phyloP scores from a whole-genome alignment of 169 alveolate genomes.

The Pseudocohnilembus persalinus region DNA sequence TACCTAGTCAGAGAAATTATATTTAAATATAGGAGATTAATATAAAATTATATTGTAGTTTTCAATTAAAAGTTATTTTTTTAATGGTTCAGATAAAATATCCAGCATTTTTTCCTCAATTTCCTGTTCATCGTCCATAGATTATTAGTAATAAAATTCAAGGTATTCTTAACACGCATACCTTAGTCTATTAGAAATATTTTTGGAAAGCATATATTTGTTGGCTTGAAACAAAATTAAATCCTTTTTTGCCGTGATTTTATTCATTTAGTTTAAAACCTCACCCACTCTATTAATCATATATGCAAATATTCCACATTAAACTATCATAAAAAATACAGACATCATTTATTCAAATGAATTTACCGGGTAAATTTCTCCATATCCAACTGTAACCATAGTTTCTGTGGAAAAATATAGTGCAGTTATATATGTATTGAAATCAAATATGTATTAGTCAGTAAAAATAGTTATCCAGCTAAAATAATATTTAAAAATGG shows the following conservation, averaged over 20 bases:
- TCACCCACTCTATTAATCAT: background rate
- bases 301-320: background rate
- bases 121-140: constrained; percentile 10
- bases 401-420: background rate
- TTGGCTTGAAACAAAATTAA: background rate
- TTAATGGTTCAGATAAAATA: constrained; percentile 9
- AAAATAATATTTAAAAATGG: no score
- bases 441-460: no score
- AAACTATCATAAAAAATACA: background rate
- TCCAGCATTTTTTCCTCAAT: constrained; percentile 18
- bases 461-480: no score
- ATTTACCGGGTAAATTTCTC: background rate
- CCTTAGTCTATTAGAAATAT: background rate
- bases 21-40: constrained; percentile 14
- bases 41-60: constrained; percentile 3
- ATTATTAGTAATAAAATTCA: constrained; percentile 11
- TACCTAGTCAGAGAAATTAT: constrained; percentile 13
- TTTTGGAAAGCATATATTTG: background rate
- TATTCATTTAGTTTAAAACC: background rate
- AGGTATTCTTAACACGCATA: constrained; percentile 9
- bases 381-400: constrained; percentile 27
- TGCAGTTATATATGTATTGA: constrained; percentile 10
- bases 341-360: background rate
- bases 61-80: constrained; percentile 10
- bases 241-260: background rate